These are phyloP conservation scores for Exophiala aquamarina DNA, from an alignment of 2,329 filamentous ascomycete genomes.

Conservation along the genomic window DNA sequence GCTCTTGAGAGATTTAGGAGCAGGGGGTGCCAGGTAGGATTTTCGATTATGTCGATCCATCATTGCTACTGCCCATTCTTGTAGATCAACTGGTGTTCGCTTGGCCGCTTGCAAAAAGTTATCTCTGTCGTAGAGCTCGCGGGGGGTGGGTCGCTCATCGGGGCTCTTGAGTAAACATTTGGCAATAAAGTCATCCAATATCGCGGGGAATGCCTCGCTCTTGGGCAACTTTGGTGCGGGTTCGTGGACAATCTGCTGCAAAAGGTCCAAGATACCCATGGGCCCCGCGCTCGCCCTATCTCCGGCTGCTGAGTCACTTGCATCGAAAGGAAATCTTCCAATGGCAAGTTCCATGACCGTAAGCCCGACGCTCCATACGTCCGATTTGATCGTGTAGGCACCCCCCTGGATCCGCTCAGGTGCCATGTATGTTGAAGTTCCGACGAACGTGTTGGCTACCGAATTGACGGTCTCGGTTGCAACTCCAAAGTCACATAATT, in stretches of 20 bases:
- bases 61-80: slow-evolving; percentile 89
- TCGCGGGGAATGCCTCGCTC: slow-evolving; percentile 94
- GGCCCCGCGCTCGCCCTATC: slow-evolving; percentile 68
- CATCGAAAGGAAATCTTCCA: slow-evolving; percentile 91
- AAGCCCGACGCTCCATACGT: slow-evolving; percentile 97
- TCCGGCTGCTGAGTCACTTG: slow-evolving; percentile 74
- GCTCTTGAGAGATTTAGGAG: slow-evolving; percentile 73
- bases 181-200: slow-evolving; percentile 94
- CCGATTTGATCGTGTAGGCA: slow-evolving; percentile 95
- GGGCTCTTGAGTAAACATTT: slow-evolving; percentile 92
- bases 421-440: slow-evolving; percentile 98
- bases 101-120: slow-evolving; percentile 95
- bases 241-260: slow-evolving; percentile 97
- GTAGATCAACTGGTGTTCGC: slow-evolving; percentile 88
- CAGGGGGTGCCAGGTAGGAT: slow-evolving; percentile 82
- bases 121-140: slow-evolving; percentile 90
- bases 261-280: slow-evolving; percentile 89
- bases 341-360: slow-evolving; percentile 97
- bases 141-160: slow-evolving; percentile 83
- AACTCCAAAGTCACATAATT: slow-evolving; percentile 98
- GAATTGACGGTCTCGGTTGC: slow-evolving; percentile 97
- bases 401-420: slow-evolving; percentile 96
- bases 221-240: slow-evolving; percentile 90
- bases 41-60: slow-evolving; percentile 96
- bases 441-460: slow-evolving; percentile 96